phyloP scores from a whole-genome alignment of 2,329 filamentous ascomycete genomes.

The Cytospora piceicola region DNA sequence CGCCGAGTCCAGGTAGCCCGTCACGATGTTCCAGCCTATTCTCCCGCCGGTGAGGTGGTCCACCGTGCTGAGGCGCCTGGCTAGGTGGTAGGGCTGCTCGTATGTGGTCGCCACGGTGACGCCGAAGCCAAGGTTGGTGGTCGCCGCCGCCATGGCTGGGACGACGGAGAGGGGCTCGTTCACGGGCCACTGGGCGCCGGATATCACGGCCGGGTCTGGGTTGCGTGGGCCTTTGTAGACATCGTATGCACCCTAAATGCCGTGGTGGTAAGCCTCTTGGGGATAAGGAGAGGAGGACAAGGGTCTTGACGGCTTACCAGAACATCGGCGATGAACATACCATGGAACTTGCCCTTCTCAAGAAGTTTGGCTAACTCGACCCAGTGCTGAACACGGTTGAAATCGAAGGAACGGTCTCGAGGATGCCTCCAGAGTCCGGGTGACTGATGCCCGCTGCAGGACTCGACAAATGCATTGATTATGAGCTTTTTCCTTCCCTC shows the following conservation, averaged over 20 bases:
- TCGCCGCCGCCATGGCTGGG: conserved; percentile 71
- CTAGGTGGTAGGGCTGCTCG: conserved; percentile 71
- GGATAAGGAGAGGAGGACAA: neutral
- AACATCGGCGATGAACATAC: conserved; percentile 46
- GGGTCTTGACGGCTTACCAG: conserved; percentile 19
- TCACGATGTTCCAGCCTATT: conserved; percentile 68
- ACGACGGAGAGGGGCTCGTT: conserved; percentile 69
- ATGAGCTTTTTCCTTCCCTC: conserved; percentile 45
- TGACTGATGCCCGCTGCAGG: conserved; percentile 27
- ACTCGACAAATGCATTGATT: conserved; percentile 47
- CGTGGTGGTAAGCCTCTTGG: no score
- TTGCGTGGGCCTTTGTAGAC: conserved; percentile 65
- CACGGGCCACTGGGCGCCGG: conserved; percentile 71
- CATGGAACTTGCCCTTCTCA: conserved; percentile 44
- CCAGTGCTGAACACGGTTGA: conserved; percentile 38
- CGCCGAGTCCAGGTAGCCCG: conserved; percentile 71
- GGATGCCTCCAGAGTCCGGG: conserved; percentile 31
- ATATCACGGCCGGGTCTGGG: conserved; percentile 62
- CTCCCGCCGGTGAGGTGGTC: conserved; percentile 70
- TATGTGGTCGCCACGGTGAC: conserved; percentile 73
- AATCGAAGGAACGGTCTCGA: conserved; percentile 31
- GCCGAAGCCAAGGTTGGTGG: conserved; percentile 69
- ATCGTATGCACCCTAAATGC: conserved; percentile 63
- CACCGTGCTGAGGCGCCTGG: conserved; percentile 65
- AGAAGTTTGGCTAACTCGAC: conserved; percentile 43